Base-by-base conservation (phyloP, 2,329 filamentous ascomycete genomes). In the Aspergillus tubingensis region DNA sequence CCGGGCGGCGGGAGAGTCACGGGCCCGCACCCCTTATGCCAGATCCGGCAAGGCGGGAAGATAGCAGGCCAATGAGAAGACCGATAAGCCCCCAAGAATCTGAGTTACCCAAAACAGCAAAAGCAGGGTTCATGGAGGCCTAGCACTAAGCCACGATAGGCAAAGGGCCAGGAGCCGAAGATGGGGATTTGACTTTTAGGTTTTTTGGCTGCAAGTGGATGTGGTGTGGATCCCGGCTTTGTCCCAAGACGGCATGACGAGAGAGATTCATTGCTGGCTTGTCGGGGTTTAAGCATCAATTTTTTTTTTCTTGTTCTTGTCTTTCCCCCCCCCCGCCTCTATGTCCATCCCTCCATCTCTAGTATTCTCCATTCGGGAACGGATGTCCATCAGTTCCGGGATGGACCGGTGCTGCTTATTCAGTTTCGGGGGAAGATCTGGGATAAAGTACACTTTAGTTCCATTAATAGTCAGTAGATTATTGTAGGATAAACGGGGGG, bases 241-340 rank as follows among this genome's bases (percentile, higher is more conserved):
- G 55, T 63, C 63, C 62, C 53, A 62, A 65, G 51, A 64, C 38
- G 63, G 65, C 53, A 67, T 65, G 61, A 62, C 63, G 65, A 62
- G 49, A 32, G 54, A 57, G 53, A 27, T n/a, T 30, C 25, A 41
- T 39, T 23, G 32, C 21, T 52, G 30, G 36, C 36, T 32, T 21
- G 32, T 36, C 49, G 8, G 13, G 41, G 41, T 23, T 10, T 6
- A 44, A 11, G 32, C 32, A 13, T 36, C 32, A 36, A 15, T 15
- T 15, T 36, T 36, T 36, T 13, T 36, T 3, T 23, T 32, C 11
- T 15, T 32, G 10, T 32, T 10, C 10, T 36, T 5, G 32, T 13
- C 5, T 13, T 36, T 4, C 3, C 11, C 27, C 10, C 25, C 7
- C 10, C 25, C 25, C 25, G 25, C 25, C 25, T 27, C 25, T 7